phyloP scores from a whole-genome alignment of 768 basidiomycete genomes.

The Rhodotorula babjevae region DNA sequence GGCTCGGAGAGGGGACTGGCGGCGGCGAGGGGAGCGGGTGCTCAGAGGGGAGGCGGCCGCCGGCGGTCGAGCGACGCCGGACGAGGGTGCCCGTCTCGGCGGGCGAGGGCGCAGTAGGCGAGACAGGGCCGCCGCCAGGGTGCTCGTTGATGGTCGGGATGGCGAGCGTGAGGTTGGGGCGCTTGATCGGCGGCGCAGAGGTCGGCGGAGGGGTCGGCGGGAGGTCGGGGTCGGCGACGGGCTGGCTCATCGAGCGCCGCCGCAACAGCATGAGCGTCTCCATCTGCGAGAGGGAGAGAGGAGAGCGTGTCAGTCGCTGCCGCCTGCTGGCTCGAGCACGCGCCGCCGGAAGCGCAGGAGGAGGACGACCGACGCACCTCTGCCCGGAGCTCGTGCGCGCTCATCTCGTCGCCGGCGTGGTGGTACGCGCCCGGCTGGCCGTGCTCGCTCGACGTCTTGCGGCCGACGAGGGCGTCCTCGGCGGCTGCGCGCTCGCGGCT shows the following conservation, averaged over 20 bases:
- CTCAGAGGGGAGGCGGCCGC: conserved; percentile 22
- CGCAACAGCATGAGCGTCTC: conserved; percentile 39
- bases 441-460: background rate
- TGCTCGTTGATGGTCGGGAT: background rate
- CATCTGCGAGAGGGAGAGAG: conserved; percentile 17
- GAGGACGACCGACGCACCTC: conserved; percentile 8
- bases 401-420: background rate
- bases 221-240: conserved; percentile 41
- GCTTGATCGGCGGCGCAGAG: conserved; percentile 21
- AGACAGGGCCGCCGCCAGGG: conserved; percentile 29
- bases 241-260: conserved; percentile 39
- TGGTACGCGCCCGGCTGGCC: background rate
- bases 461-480: conserved; percentile 2
- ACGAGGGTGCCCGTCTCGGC: conserved; percentile 40
- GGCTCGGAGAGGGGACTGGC: conserved; percentile 4
- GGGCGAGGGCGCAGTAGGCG: conserved; percentile 36
- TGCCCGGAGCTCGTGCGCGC: conserved; percentile 17
- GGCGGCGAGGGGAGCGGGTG: conserved; percentile 16
- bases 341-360: no score
- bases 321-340: no score
- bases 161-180: conserved; percentile 19
- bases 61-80: conserved; percentile 15
- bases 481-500: conserved; percentile 6
- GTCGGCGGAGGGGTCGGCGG: conserved; percentile 43
- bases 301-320: background rate